Evolutionary conservation across 768 basidiomycete species (phyloP), one percentile per base, ranked within the genome.

Genomic region (Amanita exitialis): DNA sequence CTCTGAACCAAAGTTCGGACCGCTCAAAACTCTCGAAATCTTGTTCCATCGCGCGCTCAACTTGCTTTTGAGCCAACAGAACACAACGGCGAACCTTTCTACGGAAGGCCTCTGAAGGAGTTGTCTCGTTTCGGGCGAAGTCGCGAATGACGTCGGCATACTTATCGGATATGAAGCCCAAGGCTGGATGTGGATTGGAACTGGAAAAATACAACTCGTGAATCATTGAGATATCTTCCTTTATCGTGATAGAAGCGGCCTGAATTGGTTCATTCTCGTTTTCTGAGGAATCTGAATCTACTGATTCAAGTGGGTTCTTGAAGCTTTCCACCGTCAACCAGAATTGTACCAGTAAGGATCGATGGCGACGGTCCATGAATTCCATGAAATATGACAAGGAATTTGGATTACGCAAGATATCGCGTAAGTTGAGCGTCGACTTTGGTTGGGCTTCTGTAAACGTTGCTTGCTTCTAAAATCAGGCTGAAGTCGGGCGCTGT

Each of bases 281-380:
- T 37, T 79, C 78, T 27, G 82, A 82, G 12, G 80, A 82, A 46
- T 80, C 80, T 30, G 80, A 85, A 56, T 91, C 85, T 4, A 86
- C 76, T 2, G 81, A 78, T 64, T 96, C 94, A 23, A 99, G 68
- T 0, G 96, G 96, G 57, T 95, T 91, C 69, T 97, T 97, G 76
- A 98, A 95, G 52, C 90, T 91, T 68, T 99, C 93, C 2, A 97
- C 90, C 0, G 92, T 91, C 1, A 98, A 72, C 95, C 95, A 98
- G 67, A 97, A 99, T 56, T 98, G 95, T 3, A 96, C 90, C 8
- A 91, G 79, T 10, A 90, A 61, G 10, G 93, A 88, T 27, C 86
- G 80, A 53, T 82, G 76, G 6, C 87, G 79, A 12, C 96, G 79
- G 58, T 98, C 96, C 90, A 97, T 94, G 59, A 90, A 96, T 69